Percentiles rank a stretch among this genome's conserved stretches.
Evolutionary conservation across 2,329 filamentous ascomycete genomes (phyloP).

Genomic region (Calonectria hongkongensis): DNA sequence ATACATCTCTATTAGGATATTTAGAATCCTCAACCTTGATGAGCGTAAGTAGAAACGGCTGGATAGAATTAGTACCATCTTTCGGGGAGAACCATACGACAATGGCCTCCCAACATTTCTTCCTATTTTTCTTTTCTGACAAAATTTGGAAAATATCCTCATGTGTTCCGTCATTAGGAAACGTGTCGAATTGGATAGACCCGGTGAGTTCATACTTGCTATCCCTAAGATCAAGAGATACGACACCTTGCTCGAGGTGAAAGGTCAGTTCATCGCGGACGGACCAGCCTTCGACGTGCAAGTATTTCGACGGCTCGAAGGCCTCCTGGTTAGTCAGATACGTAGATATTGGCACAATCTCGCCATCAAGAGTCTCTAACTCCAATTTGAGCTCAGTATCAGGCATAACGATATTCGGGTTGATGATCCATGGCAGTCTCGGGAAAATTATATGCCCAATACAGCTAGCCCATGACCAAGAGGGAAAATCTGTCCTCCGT

Average conservation of each 20-base stretch:
- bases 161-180: background rate
- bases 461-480: constrained; percentile 17
- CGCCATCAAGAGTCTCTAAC: background rate
- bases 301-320: background rate
- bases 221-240: constrained; percentile 11
- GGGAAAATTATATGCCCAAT: constrained; percentile 10
- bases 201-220: constrained; percentile 4
- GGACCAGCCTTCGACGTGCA: constrained; percentile 12
- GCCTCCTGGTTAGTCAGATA: background rate
- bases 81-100: constrained; percentile 12
- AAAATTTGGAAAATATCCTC: background rate
- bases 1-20: background rate
- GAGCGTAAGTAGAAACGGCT: background rate
- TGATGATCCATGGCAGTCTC: background rate
- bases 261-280: constrained; percentile 22
- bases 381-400: constrained; percentile 8
- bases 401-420: background rate
- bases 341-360: background rate
- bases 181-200: background rate
- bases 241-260: background rate
- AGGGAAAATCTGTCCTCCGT: constrained; percentile 4
- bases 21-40: background rate
- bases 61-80: background rate
- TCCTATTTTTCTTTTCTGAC: constrained; percentile 14
- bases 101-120: constrained; percentile 15